Evolutionary conservation across 1,139 yeast genomes (phyloP), one percentile per base, ranked within the genome.

Genomic region (Arxiozyma slooffiae): DNA sequence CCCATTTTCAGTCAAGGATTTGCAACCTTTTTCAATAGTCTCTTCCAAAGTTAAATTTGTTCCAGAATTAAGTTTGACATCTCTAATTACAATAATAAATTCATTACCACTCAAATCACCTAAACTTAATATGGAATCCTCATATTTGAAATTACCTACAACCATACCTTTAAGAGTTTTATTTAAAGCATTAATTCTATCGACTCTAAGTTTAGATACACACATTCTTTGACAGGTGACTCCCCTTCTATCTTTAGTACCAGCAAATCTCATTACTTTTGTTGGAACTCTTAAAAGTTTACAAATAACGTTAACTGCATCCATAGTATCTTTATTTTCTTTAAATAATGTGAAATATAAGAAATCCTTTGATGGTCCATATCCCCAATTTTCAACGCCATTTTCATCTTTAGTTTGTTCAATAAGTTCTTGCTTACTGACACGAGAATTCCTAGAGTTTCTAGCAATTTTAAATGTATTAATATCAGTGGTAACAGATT

Each of bases 251-350:
- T 92, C 99, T 63, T 92, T 92, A 4, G 98, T 94, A 21, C 99
- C 99, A 0, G 97, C 95, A 67, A 82, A 89, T 50, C 85, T 76
- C 40, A 92, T 75, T 38, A 73, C 67, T 58, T 82, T 85, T 7
- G 84, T 74, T 18, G 90, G 92, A 18, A 85, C 70, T 55, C 90
- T 77, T 58, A 92, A 72, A 56, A 86, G 77, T 62, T 84, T 85
- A 41, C 92, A 73, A 46, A 92, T 72, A 38, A 85, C 71, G 30
- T 81, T 77, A 1, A 95, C 94, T 8, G 87, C 90, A 67, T 92
- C 97, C 97, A 92, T 89, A 1, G 99, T 90, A 62, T 92, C 99
- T 65, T 92, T 85, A 69, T 94, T 94, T 64, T 92, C 97, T 67
- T 92, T 92, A 72, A 85, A 90, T 37, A 92, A 73, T 4, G 87